phyloP scores from a whole-genome alignment of 768 basidiomycete species.

The Clathrus columnatus region DNA sequence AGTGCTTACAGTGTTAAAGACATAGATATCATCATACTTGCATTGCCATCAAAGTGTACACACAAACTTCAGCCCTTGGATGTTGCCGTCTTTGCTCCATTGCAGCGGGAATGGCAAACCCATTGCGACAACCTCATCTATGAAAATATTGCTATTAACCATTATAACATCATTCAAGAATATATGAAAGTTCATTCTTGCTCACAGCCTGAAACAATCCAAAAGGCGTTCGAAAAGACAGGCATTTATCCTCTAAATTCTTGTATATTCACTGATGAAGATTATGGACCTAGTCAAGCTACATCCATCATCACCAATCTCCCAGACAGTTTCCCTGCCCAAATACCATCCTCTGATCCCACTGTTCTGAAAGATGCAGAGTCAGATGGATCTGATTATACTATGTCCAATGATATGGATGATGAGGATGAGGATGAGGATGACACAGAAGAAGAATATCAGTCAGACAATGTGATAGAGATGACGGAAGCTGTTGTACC shows the following conservation, averaged over 20 bases:
- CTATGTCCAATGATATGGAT: too few relatives aligned
- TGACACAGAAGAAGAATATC: too few relatives aligned
- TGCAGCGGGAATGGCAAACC: constrained; percentile 23
- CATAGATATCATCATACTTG: constrained; percentile 25
- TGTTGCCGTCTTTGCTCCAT: constrained; percentile 30
- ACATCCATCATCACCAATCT: background rate
- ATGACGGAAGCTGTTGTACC: too few relatives aligned
- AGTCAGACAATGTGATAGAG: too few relatives aligned
- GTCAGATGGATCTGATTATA: too few relatives aligned
- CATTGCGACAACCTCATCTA: constrained; percentile 18
- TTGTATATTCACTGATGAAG: background rate
- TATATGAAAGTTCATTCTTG: background rate
- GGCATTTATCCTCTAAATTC: background rate
- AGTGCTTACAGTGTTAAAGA: constrained; percentile 22
- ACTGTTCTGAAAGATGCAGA: background rate
- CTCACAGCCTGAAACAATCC: background rate
- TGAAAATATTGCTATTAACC: background rate
- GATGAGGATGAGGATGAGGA: too few relatives aligned
- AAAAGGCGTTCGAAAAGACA: background rate
- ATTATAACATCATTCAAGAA: background rate
- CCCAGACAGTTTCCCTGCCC: background rate
- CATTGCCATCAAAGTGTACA: constrained; percentile 33
- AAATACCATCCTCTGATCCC: background rate
- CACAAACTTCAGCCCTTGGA: constrained; percentile 36
- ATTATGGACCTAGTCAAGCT: background rate